Percentiles rank a stretch among this genome's conserved stretches.
Conservation (phyloP, 2,329 filamentous ascomycete species). For the Escovopsis sp. region DNA sequence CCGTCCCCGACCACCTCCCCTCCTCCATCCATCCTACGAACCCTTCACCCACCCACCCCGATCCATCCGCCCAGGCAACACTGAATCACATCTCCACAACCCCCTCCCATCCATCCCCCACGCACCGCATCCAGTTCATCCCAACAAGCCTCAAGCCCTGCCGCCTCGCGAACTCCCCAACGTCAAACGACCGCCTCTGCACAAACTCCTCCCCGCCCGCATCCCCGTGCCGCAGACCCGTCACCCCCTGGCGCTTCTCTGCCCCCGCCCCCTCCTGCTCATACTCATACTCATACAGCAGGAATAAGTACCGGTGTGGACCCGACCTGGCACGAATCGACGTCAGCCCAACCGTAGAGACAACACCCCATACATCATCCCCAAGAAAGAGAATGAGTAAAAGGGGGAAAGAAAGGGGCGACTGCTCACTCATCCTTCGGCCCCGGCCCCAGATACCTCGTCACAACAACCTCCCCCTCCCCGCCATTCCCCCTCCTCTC, state of each 20-base stretch:
- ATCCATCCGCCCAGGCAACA: no score
- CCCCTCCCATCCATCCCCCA: constrained; percentile 26
- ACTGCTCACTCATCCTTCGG: constrained; percentile 29
- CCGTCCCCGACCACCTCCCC: no score
- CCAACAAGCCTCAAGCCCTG: constrained; percentile 23
- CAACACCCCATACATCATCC: no score
- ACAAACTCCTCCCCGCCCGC: constrained; percentile 31
- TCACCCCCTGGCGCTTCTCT: constrained; percentile 21
- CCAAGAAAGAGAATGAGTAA: background rate
- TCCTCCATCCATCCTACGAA: no score
- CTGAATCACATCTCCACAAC: no score
- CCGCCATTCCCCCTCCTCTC: constrained; percentile 6
- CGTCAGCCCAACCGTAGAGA: background rate
- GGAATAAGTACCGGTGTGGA: constrained; percentile 31
- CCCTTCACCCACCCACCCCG: no score
- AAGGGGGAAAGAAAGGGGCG: background rate
- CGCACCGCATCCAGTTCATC: constrained; percentile 31
- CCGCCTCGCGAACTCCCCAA: constrained; percentile 22
- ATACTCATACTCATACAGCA: constrained; percentile 26
- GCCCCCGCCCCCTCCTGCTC: constrained; percentile 19
- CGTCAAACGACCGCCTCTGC: constrained; percentile 27
- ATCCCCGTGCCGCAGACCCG: constrained; percentile 23
- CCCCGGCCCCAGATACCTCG: constrained; percentile 27
- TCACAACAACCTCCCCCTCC: constrained; percentile 17
- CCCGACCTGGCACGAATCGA: constrained; percentile 23